phyloP scores from a whole-genome alignment of 441 rosid species.

The Pelargonium hybrid region DNA sequence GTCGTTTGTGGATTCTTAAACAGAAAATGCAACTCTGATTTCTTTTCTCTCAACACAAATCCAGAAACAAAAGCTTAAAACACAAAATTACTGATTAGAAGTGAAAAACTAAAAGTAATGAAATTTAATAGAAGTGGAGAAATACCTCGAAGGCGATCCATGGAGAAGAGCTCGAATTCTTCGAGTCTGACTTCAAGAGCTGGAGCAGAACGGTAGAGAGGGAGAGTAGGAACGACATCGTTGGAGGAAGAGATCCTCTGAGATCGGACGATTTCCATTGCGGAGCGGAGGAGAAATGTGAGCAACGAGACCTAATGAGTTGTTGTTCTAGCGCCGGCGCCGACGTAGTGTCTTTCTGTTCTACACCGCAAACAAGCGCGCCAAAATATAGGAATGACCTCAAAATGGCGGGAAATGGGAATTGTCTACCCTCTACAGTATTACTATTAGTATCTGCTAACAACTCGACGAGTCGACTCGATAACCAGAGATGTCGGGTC shows the following conservation, averaged over 20 bases:
- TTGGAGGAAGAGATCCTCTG: conserved; percentile 23
- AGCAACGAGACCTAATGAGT: background rate
- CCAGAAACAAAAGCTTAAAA: background rate
- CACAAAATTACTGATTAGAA: background rate
- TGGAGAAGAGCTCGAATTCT: conserved; percentile 88
- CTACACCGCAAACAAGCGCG: background rate
- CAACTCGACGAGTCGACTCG: background rate
- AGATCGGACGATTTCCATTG: conserved; percentile 7
- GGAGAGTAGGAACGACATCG: conserved; percentile 38
- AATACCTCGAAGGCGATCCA: conserved; percentile 69
- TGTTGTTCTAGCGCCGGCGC: background rate
- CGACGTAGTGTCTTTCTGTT: background rate
- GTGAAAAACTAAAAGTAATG: background rate
- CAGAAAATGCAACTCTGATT: background rate
- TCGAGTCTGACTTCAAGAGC: conserved; percentile 79
- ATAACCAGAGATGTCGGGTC: background rate
- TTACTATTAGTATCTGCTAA: background rate
- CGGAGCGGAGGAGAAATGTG: background rate
- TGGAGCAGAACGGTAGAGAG: conserved; percentile 75
- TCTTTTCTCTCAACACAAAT: background rate
- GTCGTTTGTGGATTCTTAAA: background rate
- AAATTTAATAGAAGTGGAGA: background rate
- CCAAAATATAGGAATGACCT: background rate
- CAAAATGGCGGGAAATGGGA: background rate
- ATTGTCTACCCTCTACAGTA: background rate